phyloP scores from a whole-genome alignment of 768 basidiomycete species.

The Leccinum disarticulatum region DNA sequence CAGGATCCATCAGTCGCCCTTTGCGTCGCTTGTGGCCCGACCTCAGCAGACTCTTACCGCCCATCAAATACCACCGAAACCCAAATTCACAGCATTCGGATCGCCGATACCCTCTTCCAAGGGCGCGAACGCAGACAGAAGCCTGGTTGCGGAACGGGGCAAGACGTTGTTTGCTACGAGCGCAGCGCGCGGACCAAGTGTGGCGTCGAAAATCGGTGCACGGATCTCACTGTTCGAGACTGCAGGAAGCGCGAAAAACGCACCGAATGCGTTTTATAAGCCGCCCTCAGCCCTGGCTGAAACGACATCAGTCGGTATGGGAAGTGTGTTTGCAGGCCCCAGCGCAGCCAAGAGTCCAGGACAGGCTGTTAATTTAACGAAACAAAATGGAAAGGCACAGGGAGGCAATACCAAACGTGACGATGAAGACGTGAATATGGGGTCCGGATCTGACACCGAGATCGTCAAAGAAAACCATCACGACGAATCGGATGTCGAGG shows the following conservation, averaged over 20 bases:
- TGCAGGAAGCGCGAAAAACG: constrained; percentile 47
- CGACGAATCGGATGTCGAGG: background rate
- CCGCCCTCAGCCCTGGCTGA: constrained; percentile 37
- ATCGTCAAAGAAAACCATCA: constrained; percentile 7
- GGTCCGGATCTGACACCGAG: constrained; percentile 19
- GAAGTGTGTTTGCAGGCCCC: constrained; percentile 1
- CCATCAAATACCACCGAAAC: constrained; percentile 9
- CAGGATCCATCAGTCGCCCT: background rate
- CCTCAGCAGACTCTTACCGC: constrained; percentile 1
- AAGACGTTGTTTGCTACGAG: constrained; percentile 18
- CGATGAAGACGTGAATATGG: constrained; percentile 25
- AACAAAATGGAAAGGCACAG: constrained; percentile 11
- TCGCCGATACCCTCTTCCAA: constrained; percentile 19
- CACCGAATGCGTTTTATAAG: constrained; percentile 67
- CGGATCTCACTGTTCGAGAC: constrained; percentile 42
- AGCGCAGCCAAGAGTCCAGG: background rate
- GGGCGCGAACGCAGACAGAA: background rate
- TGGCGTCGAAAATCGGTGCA: constrained; percentile 3
- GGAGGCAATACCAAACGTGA: background rate
- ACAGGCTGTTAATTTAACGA: background rate
- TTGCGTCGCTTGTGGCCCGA: constrained; percentile 8
- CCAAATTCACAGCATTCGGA: constrained; percentile 30
- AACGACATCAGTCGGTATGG: constrained; percentile 2
- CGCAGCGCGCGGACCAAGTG: background rate
- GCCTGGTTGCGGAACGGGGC: constrained; percentile 16